Conservation (phyloP, 2,329 filamentous ascomycete species). For the Colletotrichum coccodes region DNA sequence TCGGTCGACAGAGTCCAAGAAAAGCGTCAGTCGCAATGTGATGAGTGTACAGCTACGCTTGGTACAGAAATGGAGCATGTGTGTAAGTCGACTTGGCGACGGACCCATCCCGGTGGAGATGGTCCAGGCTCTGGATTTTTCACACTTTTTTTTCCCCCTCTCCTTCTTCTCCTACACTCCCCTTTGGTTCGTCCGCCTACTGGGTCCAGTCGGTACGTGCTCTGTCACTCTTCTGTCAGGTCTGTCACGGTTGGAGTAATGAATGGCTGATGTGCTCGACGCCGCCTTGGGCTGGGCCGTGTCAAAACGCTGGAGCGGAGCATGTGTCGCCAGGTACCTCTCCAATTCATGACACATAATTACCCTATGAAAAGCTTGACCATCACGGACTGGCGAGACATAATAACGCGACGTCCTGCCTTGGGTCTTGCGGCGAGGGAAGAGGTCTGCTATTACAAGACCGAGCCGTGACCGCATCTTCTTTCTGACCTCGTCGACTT, state of each 20-base stretch:
- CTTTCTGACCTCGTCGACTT: background rate
- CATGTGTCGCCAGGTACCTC: constrained; percentile 24
- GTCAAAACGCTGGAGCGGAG: constrained; percentile 31
- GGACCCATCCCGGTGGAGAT: constrained; percentile 14
- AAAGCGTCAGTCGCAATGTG: background rate
- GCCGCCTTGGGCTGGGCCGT: constrained; percentile 9
- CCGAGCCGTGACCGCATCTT: background rate
- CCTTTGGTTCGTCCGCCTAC: background rate
- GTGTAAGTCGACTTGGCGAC: background rate
- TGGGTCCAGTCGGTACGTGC: background rate
- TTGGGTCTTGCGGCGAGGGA: background rate
- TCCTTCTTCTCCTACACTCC: background rate
- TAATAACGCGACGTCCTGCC: constrained; percentile 32
- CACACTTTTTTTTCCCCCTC: background rate
- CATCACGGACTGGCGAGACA: constrained; percentile 39
- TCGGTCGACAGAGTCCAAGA: background rate
- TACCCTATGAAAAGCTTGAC: constrained; percentile 45
- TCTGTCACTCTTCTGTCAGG: background rate
- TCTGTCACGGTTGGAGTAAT: background rate
- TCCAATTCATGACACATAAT: constrained; percentile 47
- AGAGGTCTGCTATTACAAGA: constrained; percentile 5
- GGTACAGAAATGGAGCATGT: background rate
- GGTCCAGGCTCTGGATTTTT: constrained; percentile 10
- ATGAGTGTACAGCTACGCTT: background rate
- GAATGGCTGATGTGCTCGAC: background rate